Conservation (phyloP, 768 basidiomycete species). For the Mycena latifolia region DNA sequence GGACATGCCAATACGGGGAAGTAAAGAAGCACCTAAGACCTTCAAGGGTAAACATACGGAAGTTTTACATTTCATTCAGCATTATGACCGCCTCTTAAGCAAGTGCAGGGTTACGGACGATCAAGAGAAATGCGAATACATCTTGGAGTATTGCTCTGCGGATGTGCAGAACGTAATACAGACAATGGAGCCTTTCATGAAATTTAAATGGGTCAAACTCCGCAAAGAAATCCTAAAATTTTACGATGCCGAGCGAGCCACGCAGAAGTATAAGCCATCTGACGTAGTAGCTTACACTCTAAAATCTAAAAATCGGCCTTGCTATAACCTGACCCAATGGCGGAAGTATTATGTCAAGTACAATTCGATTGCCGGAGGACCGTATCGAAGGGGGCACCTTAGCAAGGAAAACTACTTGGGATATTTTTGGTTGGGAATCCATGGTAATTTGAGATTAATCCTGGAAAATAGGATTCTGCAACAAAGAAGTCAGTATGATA, state of each 20-base stretch:
- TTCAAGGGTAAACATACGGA: no score
- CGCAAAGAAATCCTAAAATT: neutral
- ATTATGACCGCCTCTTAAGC: no score
- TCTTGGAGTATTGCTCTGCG: no score
- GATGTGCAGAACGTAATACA: no score
- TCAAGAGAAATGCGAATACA: no score
- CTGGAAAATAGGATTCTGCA: no score
- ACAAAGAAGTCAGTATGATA: no score
- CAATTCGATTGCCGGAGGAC: slow-evolving; percentile 12
- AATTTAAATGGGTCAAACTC: neutral
- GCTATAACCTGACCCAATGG: slow-evolving; percentile 16
- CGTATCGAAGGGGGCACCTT: neutral
- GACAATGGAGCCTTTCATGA: no score
- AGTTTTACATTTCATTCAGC: no score
- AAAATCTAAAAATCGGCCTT: neutral
- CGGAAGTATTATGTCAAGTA: neutral
- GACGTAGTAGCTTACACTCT: neutral
- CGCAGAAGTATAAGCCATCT: neutral
- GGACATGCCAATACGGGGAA: no score
- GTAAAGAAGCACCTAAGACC: no score
- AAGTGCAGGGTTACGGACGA: no score
- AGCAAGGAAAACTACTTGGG: neutral
- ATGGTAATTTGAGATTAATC: neutral
- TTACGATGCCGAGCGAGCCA: slow-evolving; percentile 11
- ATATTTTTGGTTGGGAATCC: slow-evolving; percentile 20